Percentiles rank a stretch among this genome's conserved stretches.
phyloP scores from a whole-genome alignment of 345 rosid genomes.

The Odontarrhena argentea region DNA sequence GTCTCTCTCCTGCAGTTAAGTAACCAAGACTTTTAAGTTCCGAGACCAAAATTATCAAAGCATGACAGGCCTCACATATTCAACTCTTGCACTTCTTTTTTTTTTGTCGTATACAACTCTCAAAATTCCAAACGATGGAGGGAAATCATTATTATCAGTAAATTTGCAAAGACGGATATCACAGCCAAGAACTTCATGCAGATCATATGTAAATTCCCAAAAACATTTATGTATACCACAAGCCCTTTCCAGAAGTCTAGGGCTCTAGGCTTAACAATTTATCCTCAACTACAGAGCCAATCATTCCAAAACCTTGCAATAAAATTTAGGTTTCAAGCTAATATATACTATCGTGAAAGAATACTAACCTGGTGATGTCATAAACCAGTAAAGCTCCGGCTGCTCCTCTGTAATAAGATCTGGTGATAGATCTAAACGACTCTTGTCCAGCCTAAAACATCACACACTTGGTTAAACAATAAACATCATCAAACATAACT shows the following conservation, averaged over 20 bases:
- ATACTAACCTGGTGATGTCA: constrained; percentile 83
- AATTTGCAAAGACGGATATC: not conserved
- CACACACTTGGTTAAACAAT: not conserved
- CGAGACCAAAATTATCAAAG: constrained; percentile 10
- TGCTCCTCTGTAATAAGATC: constrained; percentile 98
- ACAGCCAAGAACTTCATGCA: constrained; percentile 11
- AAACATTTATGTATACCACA: not conserved
- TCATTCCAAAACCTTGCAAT: not conserved
- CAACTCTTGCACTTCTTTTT: constrained; percentile 7
- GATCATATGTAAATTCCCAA: not conserved
- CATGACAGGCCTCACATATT: not conserved
- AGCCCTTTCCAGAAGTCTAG: constrained; percentile 4
- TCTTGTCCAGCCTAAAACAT: constrained; percentile 87
- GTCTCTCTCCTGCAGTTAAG: constrained; percentile 78
- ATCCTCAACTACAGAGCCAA: not conserved
- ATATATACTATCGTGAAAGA: not conserved
- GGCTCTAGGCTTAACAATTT: constrained; percentile 17
- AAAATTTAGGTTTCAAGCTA: not conserved
- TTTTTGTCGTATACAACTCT: not conserved
- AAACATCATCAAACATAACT: not conserved
- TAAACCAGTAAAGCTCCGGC: constrained; percentile 96
- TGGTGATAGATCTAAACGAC: constrained; percentile 93
- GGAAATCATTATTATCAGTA: not conserved
- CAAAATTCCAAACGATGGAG: not conserved
- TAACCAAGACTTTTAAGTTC: not conserved